Base-by-base conservation (phyloP, 768 basidiomycete genomes). In the Tephrocybe sp. region DNA sequence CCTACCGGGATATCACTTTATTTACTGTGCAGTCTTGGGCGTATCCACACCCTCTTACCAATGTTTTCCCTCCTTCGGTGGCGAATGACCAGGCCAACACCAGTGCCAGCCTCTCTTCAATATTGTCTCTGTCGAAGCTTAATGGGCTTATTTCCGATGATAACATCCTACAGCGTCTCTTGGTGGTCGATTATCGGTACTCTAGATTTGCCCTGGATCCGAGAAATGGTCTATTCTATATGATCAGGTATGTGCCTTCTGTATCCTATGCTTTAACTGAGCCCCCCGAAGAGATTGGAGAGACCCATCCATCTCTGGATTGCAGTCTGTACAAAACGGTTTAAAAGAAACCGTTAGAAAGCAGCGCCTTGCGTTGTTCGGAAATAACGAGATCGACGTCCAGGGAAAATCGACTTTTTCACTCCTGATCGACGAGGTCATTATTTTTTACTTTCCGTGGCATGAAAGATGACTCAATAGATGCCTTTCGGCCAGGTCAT, bases 371-470 rank as follows among this genome's bases (percentile, higher is more conserved):
- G 72, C 74, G 1, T 61, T 99, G 19, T 97, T 97, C 65, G 94
- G 90, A 1, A 68, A 70, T 19, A 99, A 99, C 61, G 72, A 86
- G 39, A 88, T 99, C 53, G 90, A 98, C 59, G 88, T 99, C 37
- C 85, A 89, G 59, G 90, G 83, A 2, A 97, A 97, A 67, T 85
- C 90, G 0, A 81, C 86, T 10, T 49, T 83, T 3, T 74, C 81
- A 13, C 76, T 99, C 3, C 73, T 98, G 6, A 70, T 97, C 16
- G 94, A 97, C 56, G 97, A 98, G 78, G 93, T 92, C n/a, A 65
- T 45, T 62, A 25, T 18, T 56, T 48, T 31, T 45, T 30, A 3
- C 41, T 56, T 13, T 45, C 12, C 30, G n/a, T 24, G 23, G 39
- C 31, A 7, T 29, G 39, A 15, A 13, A 42, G 31, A 13, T 29